Percentiles rank a stretch among this genome's conserved stretches.
phyloP scores from a whole-genome alignment of 164 flowering plant species.

The grape (Vitis vinifera) region ASM3070453v1 NC_081823.1:13963001-13963500 shows the following conservation, averaged over 20 bases:
- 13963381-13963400: not conserved
- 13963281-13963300: conserved; percentile 42
- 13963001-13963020: conserved; percentile 12
- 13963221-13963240: conserved; percentile 2
- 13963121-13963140: conserved; percentile 50
- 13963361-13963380: not conserved
- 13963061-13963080: not conserved
- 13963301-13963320: not conserved
- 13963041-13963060: not conserved
- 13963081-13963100: conserved; percentile 16
- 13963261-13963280: conserved; percentile 40
- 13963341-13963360: too few species aligned
- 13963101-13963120: conserved; percentile 54
- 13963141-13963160: conserved; percentile 64
- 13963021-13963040: not conserved
- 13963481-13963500: conserved; percentile 28
- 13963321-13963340: too few species aligned
- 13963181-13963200: conserved; percentile 14
- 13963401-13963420: conserved; percentile 3
- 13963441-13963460: conserved; percentile 13
- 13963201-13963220: not conserved
- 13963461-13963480: conserved; percentile 65
- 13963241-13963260: too few species aligned
- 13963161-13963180: conserved; percentile 49
- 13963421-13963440: too few species aligned